Evolutionary conservation across 371 early-diverging fungal genomes (phyloP).

Genomic region (Blakeslea trispora): DNA sequence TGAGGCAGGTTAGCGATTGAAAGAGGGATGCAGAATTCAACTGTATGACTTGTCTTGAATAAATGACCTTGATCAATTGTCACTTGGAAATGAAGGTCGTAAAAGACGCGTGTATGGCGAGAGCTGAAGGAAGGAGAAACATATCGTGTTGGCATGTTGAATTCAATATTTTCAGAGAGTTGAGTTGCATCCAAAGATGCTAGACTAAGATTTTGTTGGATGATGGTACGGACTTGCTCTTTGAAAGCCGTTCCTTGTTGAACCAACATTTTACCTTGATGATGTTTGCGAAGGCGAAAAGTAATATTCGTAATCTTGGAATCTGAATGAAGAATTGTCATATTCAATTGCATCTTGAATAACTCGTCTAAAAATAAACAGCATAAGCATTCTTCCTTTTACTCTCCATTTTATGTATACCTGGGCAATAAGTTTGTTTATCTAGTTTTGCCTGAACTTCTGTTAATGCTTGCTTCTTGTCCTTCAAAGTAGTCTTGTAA

Average conservation of each 20-base stretch:
- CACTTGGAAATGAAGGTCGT: conserved; percentile 38
- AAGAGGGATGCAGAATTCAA: conserved; percentile 38
- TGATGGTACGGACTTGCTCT: conserved; percentile 27
- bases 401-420: conserved; percentile 8
- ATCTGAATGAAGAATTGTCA: conserved; percentile 35
- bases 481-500: conserved; percentile 44
- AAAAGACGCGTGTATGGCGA: conserved; percentile 45
- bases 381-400: not conserved
- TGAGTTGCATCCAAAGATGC: conserved; percentile 5
- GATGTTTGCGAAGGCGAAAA: conserved; percentile 43
- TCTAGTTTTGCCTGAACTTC: conserved; percentile 43
- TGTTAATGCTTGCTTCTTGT: conserved; percentile 40
- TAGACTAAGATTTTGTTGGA: conserved; percentile 14
- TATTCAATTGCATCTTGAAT: conserved; percentile 36
- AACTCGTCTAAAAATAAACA: conserved; percentile 26
- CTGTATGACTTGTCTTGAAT: conserved; percentile 30
- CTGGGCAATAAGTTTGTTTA: conserved; percentile 46
- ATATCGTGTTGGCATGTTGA: conserved; percentile 44
- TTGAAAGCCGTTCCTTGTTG: conserved; percentile 44
- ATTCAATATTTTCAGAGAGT: conserved; percentile 28
- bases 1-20: conserved; percentile 41
- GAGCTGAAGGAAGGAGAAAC: conserved; percentile 49
- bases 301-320: conserved; percentile 22
- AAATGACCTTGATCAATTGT: conserved; percentile 33
- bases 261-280: conserved; percentile 42